A percentile compares a stretch with the other conserved stretches of the same genome.
phyloP scores from a whole-genome alignment of 768 basidiomycete species.

The Paxillus rubicundulus region DNA sequence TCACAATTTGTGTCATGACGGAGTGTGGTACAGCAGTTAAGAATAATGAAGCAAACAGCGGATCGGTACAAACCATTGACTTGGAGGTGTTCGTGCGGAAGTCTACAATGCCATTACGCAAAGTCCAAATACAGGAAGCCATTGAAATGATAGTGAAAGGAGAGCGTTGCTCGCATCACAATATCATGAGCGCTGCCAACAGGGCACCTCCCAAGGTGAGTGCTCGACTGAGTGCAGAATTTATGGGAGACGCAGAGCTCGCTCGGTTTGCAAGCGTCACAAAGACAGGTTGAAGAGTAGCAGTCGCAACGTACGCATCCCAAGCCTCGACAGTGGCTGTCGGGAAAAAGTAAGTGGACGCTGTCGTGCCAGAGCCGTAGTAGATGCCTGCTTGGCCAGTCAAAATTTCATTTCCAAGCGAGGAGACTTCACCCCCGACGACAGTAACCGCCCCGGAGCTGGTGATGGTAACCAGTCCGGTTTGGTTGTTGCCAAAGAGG shows the following conservation, averaged over 20 bases:
- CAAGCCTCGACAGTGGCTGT: conserved; percentile 55
- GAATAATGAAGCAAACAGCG: not conserved
- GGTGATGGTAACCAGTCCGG: conserved; percentile 49
- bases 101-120: not conserved
- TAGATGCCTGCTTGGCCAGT: conserved; percentile 56
- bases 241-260: not conserved
- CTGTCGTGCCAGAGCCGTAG: conserved; percentile 48
- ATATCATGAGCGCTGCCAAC: not conserved
- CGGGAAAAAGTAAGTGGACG: conserved; percentile 55
- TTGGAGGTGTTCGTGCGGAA: not conserved
- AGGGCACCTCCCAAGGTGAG: not conserved
- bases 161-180: not conserved
- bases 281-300: conserved; percentile 18
- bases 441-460: conserved; percentile 28
- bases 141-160: not conserved
- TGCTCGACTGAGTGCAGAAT: not conserved
- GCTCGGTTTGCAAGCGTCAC: not conserved
- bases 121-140: not conserved
- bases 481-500: conserved; percentile 58
- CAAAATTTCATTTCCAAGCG: conserved; percentile 46
- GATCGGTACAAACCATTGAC: not conserved
- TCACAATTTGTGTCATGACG: not conserved
- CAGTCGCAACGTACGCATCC: conserved; percentile 47
- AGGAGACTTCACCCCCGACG: conserved; percentile 50
- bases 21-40: not conserved